phyloP scores from a whole-genome alignment of 2,329 filamentous ascomycete species.

The Xylaria polymorpha region DNA sequence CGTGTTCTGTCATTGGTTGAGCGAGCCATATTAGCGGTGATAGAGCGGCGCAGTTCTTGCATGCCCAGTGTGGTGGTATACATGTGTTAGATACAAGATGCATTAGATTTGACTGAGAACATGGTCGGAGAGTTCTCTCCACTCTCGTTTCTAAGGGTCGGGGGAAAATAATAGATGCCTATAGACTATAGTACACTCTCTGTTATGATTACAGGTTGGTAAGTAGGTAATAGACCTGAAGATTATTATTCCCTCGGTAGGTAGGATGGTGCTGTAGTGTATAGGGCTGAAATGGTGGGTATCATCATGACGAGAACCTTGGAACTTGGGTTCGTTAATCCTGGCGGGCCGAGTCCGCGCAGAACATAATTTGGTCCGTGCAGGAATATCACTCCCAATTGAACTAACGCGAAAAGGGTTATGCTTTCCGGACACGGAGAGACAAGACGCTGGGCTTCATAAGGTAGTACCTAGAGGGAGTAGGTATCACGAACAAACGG shows the following conservation, averaged over 20 bases:
- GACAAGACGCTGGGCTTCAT: background rate
- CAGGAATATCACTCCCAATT: slow-evolving; percentile 23
- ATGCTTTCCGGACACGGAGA: background rate
- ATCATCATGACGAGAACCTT: slow-evolving; percentile 28
- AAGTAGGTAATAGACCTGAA: background rate
- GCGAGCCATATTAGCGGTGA: slow-evolving; percentile 15
- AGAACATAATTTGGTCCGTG: slow-evolving; percentile 29
- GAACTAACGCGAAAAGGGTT: background rate
- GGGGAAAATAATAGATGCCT: background rate
- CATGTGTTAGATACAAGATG: slow-evolving; percentile 3
- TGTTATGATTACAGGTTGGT: background rate
- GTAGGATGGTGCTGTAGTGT: slow-evolving; percentile 26
- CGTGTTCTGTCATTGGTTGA: slow-evolving; percentile 19
- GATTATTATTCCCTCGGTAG: too few relatives aligned
- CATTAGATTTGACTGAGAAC: slow-evolving; percentile 23
- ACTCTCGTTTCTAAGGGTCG: slow-evolving; percentile 1
- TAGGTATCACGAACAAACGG: background rate
- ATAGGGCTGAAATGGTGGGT: slow-evolving; percentile 50
- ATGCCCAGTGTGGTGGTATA: background rate
- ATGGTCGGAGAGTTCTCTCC: slow-evolving; percentile 16
- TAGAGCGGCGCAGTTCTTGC: slow-evolving; percentile 28
- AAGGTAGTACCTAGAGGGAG: background rate
- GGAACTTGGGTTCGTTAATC: slow-evolving; percentile 11
- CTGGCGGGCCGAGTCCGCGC: slow-evolving; percentile 36
- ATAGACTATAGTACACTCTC: background rate